These are phyloP conservation scores for Aspergillus carbonarius DNA, from an alignment of 2,329 filamentous ascomycete genomes.

Conservation along the genomic window DNA sequence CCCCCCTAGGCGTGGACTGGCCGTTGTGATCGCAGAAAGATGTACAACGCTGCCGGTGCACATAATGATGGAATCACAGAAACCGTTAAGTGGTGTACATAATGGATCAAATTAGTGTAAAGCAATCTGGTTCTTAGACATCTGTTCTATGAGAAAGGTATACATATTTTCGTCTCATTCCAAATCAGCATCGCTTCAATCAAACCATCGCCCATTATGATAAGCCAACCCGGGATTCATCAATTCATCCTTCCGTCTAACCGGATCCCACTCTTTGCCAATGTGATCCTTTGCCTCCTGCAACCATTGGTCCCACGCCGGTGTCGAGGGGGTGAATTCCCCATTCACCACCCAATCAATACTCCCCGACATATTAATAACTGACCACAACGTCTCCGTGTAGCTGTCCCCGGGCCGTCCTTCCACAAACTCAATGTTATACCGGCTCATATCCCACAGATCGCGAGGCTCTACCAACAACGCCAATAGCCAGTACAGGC, in stretches of 20 bases:
- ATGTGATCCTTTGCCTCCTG: slow-evolving; percentile 21
- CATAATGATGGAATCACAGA: too few relatives aligned
- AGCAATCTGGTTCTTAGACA: too few relatives aligned
- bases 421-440: slow-evolving; percentile 33
- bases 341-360: slow-evolving; percentile 56
- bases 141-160: too few relatives aligned
- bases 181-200: too few relatives aligned
- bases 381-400: slow-evolving; percentile 60
- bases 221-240: not conserved
- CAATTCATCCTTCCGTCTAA: not conserved
- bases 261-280: not conserved
- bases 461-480: slow-evolving; percentile 51
- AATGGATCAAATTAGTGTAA: too few relatives aligned
- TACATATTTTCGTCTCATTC: too few relatives aligned
- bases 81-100: too few relatives aligned
- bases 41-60: too few relatives aligned
- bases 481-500: slow-evolving; percentile 58
- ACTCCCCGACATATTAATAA: slow-evolving; percentile 55
- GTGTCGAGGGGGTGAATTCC: slow-evolving; percentile 54
- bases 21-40: too few relatives aligned
- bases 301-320: slow-evolving; percentile 57
- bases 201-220: not conserved
- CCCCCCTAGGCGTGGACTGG: too few relatives aligned
- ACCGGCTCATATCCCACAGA: slow-evolving; percentile 58
- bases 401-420: slow-evolving; percentile 44